A percentile compares a stretch with the other conserved stretches of the same genome.
Conservation (phyloP, 768 basidiomycete species). For the Lactarius evosmus region DNA sequence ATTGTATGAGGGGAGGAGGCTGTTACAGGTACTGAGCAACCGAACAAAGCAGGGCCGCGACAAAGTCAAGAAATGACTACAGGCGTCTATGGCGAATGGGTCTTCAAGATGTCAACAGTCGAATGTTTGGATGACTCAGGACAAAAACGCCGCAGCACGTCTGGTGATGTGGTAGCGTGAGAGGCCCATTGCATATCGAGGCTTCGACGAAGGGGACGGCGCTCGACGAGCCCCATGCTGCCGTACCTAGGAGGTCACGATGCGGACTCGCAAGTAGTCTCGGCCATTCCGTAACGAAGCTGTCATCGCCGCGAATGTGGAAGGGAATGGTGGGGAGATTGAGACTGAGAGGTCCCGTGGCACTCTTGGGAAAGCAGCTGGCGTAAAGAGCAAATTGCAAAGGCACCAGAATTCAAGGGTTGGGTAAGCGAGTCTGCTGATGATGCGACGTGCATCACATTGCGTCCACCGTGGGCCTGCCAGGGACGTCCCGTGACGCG, state of each 20-base stretch:
- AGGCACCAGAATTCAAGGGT: background rate
- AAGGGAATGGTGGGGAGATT: background rate
- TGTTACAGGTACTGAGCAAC: background rate
- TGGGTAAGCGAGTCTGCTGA: constrained; percentile 13
- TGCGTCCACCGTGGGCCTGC: background rate
- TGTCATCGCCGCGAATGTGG: constrained; percentile 1
- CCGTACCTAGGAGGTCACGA: constrained; percentile 8
- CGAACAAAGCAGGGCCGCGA: background rate
- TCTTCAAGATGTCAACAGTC: background rate
- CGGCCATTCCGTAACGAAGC: background rate
- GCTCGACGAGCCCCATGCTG: background rate
- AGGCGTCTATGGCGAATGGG: background rate
- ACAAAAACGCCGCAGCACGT: background rate
- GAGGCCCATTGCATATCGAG: background rate
- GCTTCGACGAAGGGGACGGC: background rate
- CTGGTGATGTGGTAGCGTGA: constrained; percentile 2
- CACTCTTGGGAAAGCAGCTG: background rate
- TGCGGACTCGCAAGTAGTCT: background rate
- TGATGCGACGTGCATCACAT: constrained; percentile 15
- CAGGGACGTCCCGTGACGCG: constrained; percentile 13
- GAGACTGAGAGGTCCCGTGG: background rate
- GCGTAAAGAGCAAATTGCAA: background rate
- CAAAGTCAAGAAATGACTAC: background rate
- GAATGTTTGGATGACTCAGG: background rate
- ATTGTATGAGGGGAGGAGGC: background rate